These are phyloP conservation scores for Blastomyces parvus DNA, from an alignment of 2,329 filamentous ascomycete genomes.

Conservation along the genomic window DNA sequence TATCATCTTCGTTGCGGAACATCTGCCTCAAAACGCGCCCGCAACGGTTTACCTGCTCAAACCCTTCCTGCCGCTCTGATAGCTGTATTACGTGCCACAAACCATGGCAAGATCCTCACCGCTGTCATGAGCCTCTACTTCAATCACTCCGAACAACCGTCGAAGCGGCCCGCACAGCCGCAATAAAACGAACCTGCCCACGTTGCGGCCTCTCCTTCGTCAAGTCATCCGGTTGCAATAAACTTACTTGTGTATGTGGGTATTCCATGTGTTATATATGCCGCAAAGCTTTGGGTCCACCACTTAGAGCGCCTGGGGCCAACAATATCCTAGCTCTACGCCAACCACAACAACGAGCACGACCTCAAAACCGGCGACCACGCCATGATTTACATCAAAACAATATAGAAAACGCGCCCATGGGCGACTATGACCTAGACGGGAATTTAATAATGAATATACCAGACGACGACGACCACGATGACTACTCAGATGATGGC, in stretches of 20 bases:
- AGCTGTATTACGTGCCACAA: conserved; percentile 79
- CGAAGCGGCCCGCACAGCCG: conserved; percentile 85
- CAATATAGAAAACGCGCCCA: conserved; percentile 18
- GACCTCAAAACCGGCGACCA: neutral
- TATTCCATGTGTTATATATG: conserved; percentile 99
- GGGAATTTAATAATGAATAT: conserved; percentile 1
- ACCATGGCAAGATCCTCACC: conserved; percentile 77
- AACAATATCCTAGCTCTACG: neutral
- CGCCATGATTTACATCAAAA: neutral
- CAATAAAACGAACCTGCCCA: conserved; percentile 90
- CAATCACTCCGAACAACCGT: conserved; percentile 78
- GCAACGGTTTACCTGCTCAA: conserved; percentile 67
- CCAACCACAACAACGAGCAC: neutral
- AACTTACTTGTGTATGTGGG: conserved; percentile 87
- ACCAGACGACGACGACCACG: conserved; percentile 18
- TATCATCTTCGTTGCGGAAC: conserved; percentile 54
- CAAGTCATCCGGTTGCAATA: conserved; percentile 91
- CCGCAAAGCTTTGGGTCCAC: conserved; percentile 52
- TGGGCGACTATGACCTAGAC: conserved; percentile 35
- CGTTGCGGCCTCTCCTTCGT: conserved; percentile 86
- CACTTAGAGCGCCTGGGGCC: conserved; percentile 12
- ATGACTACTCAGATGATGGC: conserved; percentile 14
- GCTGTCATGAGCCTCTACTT: conserved; percentile 76
- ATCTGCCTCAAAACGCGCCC: conserved; percentile 62
- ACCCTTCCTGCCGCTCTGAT: conserved; percentile 54